phyloP scores from a whole-genome alignment of 1,139 yeast species.

The Pneumocystis sp. region DNA sequence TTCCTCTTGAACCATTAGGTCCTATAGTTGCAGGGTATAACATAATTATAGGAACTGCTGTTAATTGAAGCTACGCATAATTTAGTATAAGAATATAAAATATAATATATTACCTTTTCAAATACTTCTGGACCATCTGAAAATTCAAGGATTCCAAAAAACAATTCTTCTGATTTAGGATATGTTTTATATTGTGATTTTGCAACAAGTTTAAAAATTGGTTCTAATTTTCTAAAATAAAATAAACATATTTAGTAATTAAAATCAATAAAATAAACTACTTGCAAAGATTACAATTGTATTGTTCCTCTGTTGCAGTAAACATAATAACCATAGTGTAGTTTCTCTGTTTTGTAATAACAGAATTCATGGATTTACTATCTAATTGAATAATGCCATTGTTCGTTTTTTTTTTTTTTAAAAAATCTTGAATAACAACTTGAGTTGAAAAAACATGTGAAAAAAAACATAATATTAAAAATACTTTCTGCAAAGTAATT shows the following conservation, averaged over 20 bases:
- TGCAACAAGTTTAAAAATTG: not conserved
- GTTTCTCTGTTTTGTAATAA: conserved; percentile 35
- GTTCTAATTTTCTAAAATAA: not conserved
- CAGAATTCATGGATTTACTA: conserved; percentile 43
- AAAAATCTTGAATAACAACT: not conserved
- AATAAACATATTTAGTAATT: not conserved
- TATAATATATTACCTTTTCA: not conserved
- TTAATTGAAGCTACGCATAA: not conserved
- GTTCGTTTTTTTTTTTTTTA: not conserved
- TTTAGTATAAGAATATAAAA: not conserved
- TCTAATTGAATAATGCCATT: conserved; percentile 37
- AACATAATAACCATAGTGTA: not conserved
- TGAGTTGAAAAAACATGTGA: not conserved
- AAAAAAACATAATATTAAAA: not conserved
- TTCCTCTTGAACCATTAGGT: not conserved
- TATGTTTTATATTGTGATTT: not conserved
- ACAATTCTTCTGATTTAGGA: not conserved
- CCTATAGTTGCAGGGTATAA: not conserved
- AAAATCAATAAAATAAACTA: not conserved
- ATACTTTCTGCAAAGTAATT: not conserved
- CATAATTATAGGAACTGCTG: not conserved
- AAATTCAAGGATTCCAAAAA: not conserved
- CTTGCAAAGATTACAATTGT: not conserved
- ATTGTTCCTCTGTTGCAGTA: not conserved
- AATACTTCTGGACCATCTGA: not conserved